A percentile compares a stretch with the other conserved stretches of the same genome.
These are phyloP conservation scores for Rhynchosporium agropyri DNA, from an alignment of 2,329 filamentous ascomycete genomes.

Conservation along the genomic window DNA sequence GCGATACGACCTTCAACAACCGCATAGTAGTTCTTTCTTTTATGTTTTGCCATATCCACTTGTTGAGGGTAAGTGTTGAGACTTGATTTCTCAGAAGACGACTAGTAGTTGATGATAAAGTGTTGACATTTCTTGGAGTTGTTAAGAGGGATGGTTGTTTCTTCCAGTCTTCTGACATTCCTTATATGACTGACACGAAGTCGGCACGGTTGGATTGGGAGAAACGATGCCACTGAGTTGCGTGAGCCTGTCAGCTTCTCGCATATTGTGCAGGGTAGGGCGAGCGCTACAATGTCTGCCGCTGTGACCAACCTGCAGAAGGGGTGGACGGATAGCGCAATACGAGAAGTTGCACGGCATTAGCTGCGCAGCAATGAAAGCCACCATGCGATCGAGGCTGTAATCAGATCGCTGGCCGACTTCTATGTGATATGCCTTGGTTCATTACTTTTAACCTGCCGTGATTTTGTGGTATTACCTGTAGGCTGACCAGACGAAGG, in stretches of 20 bases:
- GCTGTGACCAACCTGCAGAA: too few relatives aligned
- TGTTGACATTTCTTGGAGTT: background rate
- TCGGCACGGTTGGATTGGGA: background rate
- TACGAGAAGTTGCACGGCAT: too few relatives aligned
- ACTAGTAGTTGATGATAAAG: background rate
- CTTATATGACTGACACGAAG: conserved; percentile 12
- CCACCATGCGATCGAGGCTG: too few relatives aligned
- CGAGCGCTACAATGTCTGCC: too few relatives aligned
- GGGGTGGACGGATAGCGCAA: too few relatives aligned
- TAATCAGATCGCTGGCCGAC: too few relatives aligned
- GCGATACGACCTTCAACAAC: conserved; percentile 8
- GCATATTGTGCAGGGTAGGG: background rate
- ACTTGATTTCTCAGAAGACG: conserved; percentile 2
- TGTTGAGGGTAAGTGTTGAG: background rate
- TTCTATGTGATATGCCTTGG: too few relatives aligned
- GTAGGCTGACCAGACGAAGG: too few relatives aligned
- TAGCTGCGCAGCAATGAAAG: too few relatives aligned
- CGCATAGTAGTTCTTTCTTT: conserved; percentile 9
- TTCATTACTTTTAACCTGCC: too few relatives aligned
- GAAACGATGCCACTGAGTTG: background rate
- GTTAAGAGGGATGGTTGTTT: too few relatives aligned
- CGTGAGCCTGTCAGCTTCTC: conserved; percentile 1
- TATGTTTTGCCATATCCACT: conserved; percentile 7
- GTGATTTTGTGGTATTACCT: too few relatives aligned
- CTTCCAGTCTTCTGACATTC: background rate